phyloP scores from a whole-genome alignment of 2,329 filamentous ascomycete genomes.

The Nemania serpens region DNA sequence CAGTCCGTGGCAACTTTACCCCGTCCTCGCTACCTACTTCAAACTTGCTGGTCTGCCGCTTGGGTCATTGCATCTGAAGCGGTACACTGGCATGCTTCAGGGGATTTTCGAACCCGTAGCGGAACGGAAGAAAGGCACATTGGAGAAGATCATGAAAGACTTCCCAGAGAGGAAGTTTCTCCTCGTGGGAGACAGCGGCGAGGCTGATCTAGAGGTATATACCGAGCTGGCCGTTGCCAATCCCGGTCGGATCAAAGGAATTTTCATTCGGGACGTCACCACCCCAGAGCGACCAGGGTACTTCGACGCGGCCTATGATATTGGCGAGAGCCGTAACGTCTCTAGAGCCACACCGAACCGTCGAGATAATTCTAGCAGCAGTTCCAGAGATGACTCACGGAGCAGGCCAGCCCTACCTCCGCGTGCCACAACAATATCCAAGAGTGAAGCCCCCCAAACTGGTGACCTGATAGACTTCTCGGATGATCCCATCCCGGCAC shows the following conservation, averaged over 20 bases:
- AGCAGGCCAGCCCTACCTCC: conserved; percentile 44
- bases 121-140: conserved; percentile 86
- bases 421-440: conserved; percentile 34
- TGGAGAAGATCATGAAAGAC: conserved; percentile 84
- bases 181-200: conserved; percentile 91
- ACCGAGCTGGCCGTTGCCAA: conserved; percentile 88
- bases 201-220: conserved; percentile 96
- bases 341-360: conserved; percentile 9
- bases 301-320: conserved; percentile 67
- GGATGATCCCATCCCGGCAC: conserved; percentile 52
- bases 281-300: conserved; percentile 74
- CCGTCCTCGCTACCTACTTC: conserved; percentile 85
- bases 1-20: conserved; percentile 96
- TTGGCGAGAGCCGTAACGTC: conserved; percentile 31
- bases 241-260: conserved; percentile 78
- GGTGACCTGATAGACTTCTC: conserved; percentile 66
- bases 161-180: conserved; percentile 91
- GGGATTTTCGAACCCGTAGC: conserved; percentile 98
- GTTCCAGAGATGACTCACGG: conserved; percentile 28
- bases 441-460: conserved; percentile 49
- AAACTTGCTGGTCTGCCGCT: conserved; percentile 77
- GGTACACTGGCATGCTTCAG: conserved; percentile 95
- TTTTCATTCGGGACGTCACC: conserved; percentile 96
- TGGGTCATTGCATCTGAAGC: conserved; percentile 93
- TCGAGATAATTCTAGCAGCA: conserved; percentile 22